phyloP scores from a whole-genome alignment of 2,329 filamentous ascomycete species.

The Lizonia empirigonia region DNA sequence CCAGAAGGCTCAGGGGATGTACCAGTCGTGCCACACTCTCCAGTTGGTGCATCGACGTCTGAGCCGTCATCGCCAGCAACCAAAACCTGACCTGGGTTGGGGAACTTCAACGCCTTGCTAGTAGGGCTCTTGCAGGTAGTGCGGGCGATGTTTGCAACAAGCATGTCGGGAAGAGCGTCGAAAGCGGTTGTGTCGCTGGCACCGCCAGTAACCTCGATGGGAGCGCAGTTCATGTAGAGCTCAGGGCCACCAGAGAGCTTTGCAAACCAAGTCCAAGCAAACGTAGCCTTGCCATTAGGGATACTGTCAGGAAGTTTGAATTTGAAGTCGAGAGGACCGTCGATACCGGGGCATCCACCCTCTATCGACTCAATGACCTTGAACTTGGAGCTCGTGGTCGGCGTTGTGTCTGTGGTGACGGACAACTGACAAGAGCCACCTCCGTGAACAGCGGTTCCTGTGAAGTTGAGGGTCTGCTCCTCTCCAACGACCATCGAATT shows the following conservation, averaged over 20 bases:
- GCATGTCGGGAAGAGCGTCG: constrained; percentile 71
- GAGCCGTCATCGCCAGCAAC: constrained; percentile 47
- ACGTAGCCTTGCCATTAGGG: constrained; percentile 74
- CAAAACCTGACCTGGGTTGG: constrained; percentile 66
- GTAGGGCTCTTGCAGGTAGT: constrained; percentile 60
- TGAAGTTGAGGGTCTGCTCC: constrained; percentile 66
- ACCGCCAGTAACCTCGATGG: constrained; percentile 67
- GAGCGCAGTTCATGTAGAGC: constrained; percentile 88
- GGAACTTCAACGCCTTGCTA: constrained; percentile 64
- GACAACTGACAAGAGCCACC: constrained; percentile 90
- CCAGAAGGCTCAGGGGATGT: constrained; percentile 19
- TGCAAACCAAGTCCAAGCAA: constrained; percentile 96
- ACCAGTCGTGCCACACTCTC: constrained; percentile 30
- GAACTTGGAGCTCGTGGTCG: constrained; percentile 65
- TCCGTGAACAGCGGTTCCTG: constrained; percentile 78
- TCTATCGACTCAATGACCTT: constrained; percentile 89
- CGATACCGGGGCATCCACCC: constrained; percentile 77
- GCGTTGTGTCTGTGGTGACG: constrained; percentile 69
- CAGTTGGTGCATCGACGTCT: constrained; percentile 27
- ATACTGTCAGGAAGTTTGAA: constrained; percentile 75
- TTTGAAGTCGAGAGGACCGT: constrained; percentile 68
- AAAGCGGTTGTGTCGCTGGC: constrained; percentile 60
- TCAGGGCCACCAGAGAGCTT: constrained; percentile 79
- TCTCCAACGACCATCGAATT: constrained; percentile 67
- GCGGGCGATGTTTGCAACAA: constrained; percentile 70